Evolutionary conservation across 805 yeast genomes (phyloP), one percentile per base, ranked within the genome.

Genomic region (Lipomyces anomalus): DNA sequence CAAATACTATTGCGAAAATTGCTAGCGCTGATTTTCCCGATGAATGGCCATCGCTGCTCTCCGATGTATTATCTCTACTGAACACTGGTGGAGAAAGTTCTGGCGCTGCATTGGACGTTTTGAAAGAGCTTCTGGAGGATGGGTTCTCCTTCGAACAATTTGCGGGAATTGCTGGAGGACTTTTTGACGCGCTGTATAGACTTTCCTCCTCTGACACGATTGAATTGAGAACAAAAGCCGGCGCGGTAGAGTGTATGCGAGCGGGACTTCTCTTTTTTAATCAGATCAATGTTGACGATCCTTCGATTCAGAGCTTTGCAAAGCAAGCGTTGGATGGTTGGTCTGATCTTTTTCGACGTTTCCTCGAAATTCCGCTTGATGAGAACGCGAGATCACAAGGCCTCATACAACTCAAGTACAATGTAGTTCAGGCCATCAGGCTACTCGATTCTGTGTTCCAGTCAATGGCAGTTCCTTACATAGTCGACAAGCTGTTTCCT

Each of bases 21-120:
- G 87, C 95, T 0, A 82, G 84, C 2, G 84, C 80, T 1, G 98
- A 90, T 59, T 90, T 77, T 59, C 98, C 98, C 0, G 97, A 92
- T 60, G 95, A 87, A 61, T 90, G 97, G 97, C 95, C 97, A 0
- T 73, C 71, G 20, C 67, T 89, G 23, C 60, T 84, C 45, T 59
- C 64, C 28, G 62, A 62, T 4, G 58, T 86, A 18, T 79, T 57
- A 46, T 35, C 63, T 67, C 20, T 55, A 38, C 38, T 59, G 32
- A 29, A 37, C 40, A 13, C 13, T 9, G 30, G 30, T 13, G 13
- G 13, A 9, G 30, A 26, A 9, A 26, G 13, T 13, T 9, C 13
- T 9, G 11, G 30, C 30, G 30, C 13, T 9, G 30, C 30, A 13
- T 13, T 26, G 30, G 30, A 26, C 30, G 30, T 83, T 3, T 66